Base-by-base conservation (phyloP, 1,284 basidiomycete species). In the Phellinidium pouzarii region DNA sequence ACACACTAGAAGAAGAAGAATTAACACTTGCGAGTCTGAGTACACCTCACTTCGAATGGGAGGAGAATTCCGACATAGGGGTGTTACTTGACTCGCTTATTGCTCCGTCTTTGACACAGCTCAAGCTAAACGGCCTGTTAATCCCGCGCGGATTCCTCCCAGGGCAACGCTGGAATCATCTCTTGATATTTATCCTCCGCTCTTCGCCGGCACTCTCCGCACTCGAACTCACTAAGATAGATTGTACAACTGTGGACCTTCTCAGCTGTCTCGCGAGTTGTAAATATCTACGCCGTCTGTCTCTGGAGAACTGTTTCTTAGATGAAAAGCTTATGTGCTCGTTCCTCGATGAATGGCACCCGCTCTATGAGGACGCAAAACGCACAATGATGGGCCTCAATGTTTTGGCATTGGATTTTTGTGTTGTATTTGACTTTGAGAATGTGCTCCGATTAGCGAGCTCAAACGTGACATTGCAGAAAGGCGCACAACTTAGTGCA, bases 21-120 rank as follows among this genome's bases (percentile, higher is more conserved):
- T 7, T 7, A 7, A 27, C 25, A 17, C 23, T 53, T n/a, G 9
- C 5, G n/a, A 43, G 38, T 22, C 20, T 53, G 25, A 19, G 17
- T 14, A 53, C 37, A 26, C 51, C 48, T 11, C 48, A 25, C 11
- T 38, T 53, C 6, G n/a, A 17, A 8, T 53, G 51, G 51, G 20
- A 25, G 9, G 44, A 48, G 14, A 14, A 12, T 20, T 25, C 41
- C 2, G 51, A 48, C 7, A 23, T 41, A 17, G 38, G 29, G 3
- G 22, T 9, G 11, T 26, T 53, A 9, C 26, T 53, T 7, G 36
- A 53, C 38, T 46, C 51, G 19, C 31, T 53, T 27, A 27, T 23
- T 17, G 37, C 44, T 7, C 51, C 51, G 1, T 17, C 34, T 7
- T 34, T 53, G n/a, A 22, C 17, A 25, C 25, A 46, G 25, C 27